Conservation (phyloP, 1,139 yeast species). For the Yamadazyma taylorii region DNA sequence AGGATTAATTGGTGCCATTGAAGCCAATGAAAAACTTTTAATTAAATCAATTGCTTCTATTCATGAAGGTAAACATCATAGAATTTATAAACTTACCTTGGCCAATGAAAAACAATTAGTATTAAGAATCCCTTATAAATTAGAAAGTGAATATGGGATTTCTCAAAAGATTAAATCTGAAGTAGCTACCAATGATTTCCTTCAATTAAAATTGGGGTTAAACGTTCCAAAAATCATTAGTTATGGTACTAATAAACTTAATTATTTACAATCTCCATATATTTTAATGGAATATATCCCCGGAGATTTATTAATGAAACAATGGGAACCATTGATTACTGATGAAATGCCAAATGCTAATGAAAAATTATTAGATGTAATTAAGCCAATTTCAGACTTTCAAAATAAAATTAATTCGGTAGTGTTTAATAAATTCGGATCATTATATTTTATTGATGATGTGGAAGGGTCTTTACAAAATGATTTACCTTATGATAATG, state of each 20-base stretch:
- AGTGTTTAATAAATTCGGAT: constrained; percentile 73
- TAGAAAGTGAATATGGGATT: constrained; percentile 63
- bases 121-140: constrained; percentile 81
- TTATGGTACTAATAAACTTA: constrained; percentile 63
- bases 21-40: constrained; percentile 36
- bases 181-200: constrained; percentile 89
- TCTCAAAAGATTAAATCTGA: constrained; percentile 77
- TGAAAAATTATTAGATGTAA: constrained; percentile 51
- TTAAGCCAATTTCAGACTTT: constrained; percentile 63
- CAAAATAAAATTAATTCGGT: constrained; percentile 51
- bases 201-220: constrained; percentile 50
- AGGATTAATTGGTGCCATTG: constrained; percentile 41
- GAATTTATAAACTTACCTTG: constrained; percentile 72
- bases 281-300: constrained; percentile 75
- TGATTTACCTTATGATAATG: constrained; percentile 57
- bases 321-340: constrained; percentile 79
- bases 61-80: constrained; percentile 93
- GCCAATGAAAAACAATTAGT: constrained; percentile 63
- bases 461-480: constrained; percentile 42
- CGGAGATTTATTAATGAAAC: constrained; percentile 81
- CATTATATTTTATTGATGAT: constrained; percentile 73
- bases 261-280: constrained; percentile 70
- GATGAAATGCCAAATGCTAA: constrained; percentile 38
- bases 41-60: constrained; percentile 77
- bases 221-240: constrained; percentile 76